These are phyloP conservation scores for Neocallimastix lanati DNA, from an alignment of 192 early-diverging fungal genomes.

Conservation along the genomic window DNA sequence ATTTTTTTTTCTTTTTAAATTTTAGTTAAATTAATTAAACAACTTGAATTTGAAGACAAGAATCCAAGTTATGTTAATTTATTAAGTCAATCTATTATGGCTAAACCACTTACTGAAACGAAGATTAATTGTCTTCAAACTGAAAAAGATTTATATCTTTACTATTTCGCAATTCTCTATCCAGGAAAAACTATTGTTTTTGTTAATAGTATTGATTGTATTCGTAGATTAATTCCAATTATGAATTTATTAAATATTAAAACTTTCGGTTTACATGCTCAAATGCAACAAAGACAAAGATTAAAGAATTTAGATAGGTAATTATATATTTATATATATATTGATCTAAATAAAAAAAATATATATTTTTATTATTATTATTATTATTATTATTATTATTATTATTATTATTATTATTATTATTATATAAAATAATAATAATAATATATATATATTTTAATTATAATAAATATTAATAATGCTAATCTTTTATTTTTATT, in stretches of 20 bases:
- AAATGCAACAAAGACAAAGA: conserved; percentile 91
- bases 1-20: no score
- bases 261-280: conserved; percentile 73
- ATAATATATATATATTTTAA: no score
- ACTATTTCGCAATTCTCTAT: conserved; percentile 72
- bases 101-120: conserved; percentile 52
- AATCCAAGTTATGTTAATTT: conserved; percentile 63
- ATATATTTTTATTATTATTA: no score
- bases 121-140: conserved; percentile 66
- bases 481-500: no score
- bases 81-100: conserved; percentile 40
- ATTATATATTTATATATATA: background rate
- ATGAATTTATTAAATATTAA: conserved; percentile 52
- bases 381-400: no score
- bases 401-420: no score
- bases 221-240: conserved; percentile 71
- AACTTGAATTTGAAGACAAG: conserved; percentile 56
- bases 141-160: conserved; percentile 57
- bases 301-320: conserved; percentile 78
- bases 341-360: no score
- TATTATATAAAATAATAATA: no score
- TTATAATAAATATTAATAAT: background rate
- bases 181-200: conserved; percentile 83
- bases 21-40: conserved; percentile 51
- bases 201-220: conserved; percentile 86